phyloP scores from a whole-genome alignment of 495 filamentous ascomycete genomes.

The Tuber umbilicatum region DNA sequence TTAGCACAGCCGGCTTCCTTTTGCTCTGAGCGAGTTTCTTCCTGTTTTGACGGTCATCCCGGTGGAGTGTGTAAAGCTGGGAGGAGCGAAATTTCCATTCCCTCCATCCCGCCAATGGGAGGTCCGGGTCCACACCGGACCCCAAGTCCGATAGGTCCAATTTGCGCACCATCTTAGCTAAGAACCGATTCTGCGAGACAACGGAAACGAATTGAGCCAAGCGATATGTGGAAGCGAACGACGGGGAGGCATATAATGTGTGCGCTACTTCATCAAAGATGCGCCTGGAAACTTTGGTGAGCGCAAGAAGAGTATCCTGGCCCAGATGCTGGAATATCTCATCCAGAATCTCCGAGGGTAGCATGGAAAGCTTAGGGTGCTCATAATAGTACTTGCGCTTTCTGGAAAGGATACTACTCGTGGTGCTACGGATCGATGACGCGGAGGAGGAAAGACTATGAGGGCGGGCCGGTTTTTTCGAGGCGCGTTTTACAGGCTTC shows the following conservation, averaged over 20 bases:
- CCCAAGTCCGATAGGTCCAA: constrained; percentile 37
- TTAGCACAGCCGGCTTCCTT: background rate
- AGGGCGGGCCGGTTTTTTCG: constrained; percentile 20
- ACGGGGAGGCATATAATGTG: constrained; percentile 38
- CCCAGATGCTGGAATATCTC: constrained; percentile 37
- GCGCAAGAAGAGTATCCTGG: constrained; percentile 35
- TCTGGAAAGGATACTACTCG: constrained; percentile 31
- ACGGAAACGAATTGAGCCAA: constrained; percentile 45
- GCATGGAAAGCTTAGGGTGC: constrained; percentile 33
- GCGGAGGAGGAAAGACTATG: constrained; percentile 32
- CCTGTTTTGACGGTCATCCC: constrained; percentile 18
- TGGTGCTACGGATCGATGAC: constrained; percentile 27
- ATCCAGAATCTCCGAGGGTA: constrained; percentile 43
- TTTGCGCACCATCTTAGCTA: constrained; percentile 41
- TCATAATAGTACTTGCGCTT: constrained; percentile 34
- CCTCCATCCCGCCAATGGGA: constrained; percentile 41
- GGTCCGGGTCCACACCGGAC: constrained; percentile 14
- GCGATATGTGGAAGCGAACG: constrained; percentile 43
- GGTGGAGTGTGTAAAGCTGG: constrained; percentile 34
- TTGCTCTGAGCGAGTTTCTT: constrained; percentile 18
- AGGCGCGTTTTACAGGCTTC: constrained; percentile 23
- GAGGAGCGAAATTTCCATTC: constrained; percentile 42
- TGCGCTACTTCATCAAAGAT: constrained; percentile 37
- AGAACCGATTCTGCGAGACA: constrained; percentile 36
- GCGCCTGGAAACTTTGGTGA: constrained; percentile 37